Conservation (phyloP, 2,329 filamentous ascomycete species). For the Didymellaceae sp. region DNA sequence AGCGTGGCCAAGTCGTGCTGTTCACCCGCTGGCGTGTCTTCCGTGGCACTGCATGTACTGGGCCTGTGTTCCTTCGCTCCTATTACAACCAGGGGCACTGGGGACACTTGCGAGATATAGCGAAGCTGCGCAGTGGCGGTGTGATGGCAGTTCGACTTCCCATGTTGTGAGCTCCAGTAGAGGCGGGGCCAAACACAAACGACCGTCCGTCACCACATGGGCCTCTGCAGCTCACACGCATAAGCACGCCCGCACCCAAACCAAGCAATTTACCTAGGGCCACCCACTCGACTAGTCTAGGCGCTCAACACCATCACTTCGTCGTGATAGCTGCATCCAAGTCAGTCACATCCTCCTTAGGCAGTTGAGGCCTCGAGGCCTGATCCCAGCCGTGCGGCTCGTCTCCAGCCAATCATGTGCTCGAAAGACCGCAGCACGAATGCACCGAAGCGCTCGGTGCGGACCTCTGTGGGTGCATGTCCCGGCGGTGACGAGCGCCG, state of each 20-base stretch:
- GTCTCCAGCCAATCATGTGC: constrained; percentile 22
- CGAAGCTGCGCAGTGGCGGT: constrained; percentile 12
- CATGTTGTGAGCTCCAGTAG: constrained; percentile 7
- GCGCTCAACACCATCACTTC: constrained; percentile 13
- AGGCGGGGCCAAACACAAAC: constrained; percentile 9
- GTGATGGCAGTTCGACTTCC: constrained; percentile 1
- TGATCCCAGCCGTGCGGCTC: constrained; percentile 37
- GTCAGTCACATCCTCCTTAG: constrained; percentile 37
- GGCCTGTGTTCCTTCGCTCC: constrained; percentile 1
- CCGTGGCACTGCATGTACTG: constrained; percentile 22
- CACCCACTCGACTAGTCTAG: constrained; percentile 10
- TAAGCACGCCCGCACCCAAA: constrained; percentile 12
- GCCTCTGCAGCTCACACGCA: constrained; percentile 18
- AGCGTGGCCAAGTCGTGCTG: constrained; percentile 19
- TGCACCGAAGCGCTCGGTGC: constrained; percentile 21
- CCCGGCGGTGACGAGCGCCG: neutral
- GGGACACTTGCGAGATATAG: constrained; percentile 4
- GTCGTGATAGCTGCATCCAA: neutral
- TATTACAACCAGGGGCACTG: neutral
- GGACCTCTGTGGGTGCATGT: constrained; percentile 6
- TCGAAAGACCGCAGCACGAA: constrained; percentile 14
- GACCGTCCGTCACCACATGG: constrained; percentile 1
- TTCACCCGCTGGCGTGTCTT: constrained; percentile 14
- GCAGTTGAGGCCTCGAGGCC: constrained; percentile 18
- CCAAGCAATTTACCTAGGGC: constrained; percentile 4